phyloP scores from a whole-genome alignment of 371 early-diverging fungal species.

The Apophysomyces elegans region DNA sequence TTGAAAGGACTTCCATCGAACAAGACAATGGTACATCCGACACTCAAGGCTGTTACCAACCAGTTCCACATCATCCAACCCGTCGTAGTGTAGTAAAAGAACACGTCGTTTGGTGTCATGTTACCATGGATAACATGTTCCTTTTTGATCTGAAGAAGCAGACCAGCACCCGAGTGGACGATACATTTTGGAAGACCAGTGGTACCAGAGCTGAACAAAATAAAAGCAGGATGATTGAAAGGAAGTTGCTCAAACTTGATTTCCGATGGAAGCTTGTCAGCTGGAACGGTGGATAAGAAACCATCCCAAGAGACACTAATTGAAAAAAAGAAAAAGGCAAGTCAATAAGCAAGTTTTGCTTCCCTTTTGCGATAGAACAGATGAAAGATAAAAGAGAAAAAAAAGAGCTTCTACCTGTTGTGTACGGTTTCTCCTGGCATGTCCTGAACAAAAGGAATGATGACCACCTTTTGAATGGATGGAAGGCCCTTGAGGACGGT shows the following conservation, averaged over 20 bases:
- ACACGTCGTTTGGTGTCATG: constrained; percentile 73
- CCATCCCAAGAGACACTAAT: constrained; percentile 51
- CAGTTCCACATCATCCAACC: constrained; percentile 99
- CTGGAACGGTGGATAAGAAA: constrained; percentile 48
- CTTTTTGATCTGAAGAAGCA: constrained; percentile 91
- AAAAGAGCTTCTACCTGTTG: constrained; percentile 21
- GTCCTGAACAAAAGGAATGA: constrained; percentile 73
- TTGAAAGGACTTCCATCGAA: constrained; percentile 97
- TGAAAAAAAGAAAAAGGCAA: constrained; percentile 16
- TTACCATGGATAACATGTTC: constrained; percentile 92
- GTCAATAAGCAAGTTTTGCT: constrained; percentile 32
- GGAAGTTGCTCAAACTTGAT: constrained; percentile 83
- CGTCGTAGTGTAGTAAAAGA: constrained; percentile 95
- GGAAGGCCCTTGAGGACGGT: constrained; percentile 67
- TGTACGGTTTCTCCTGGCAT: constrained; percentile 6
- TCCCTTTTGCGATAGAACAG: constrained; percentile 15
- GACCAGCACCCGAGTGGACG: constrained; percentile 94
- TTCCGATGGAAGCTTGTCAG: constrained; percentile 31
- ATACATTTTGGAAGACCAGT: constrained; percentile 98
- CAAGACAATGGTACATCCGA: constrained; percentile 83
- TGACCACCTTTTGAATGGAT: constrained; percentile 71
- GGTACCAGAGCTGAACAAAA: constrained; percentile 97
- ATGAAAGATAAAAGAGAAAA: constrained; percentile 15
- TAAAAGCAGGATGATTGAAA: constrained; percentile 94
- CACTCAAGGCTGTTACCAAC: constrained; percentile 82